Base-by-base conservation (phyloP, 768 basidiomycete species). In the Tulasnella sp. region DNA sequence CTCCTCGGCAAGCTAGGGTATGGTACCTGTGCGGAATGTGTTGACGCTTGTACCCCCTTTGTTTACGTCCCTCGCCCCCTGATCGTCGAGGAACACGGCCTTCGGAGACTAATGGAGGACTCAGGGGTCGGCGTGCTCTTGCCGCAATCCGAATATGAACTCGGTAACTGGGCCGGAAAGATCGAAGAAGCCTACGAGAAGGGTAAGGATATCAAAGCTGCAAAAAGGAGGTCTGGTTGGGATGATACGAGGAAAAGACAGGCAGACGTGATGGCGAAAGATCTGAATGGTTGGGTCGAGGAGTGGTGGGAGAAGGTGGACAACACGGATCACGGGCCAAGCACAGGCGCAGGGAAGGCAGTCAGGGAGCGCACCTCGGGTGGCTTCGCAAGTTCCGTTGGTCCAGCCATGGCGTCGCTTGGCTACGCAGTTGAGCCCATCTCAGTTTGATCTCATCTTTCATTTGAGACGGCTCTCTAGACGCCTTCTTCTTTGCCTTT, bases 1-100 rank as follows among this genome's bases (percentile, higher is more conserved):
- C 73, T 89, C 13, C 75, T 90, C 38, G 88, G 88, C 41, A 90
- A 89, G 70, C 71, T 90, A 67, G 87, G 87, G 30, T 90, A 88
- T 67, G 87, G 87, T 13, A 87, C 86, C 0, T 86, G 86, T 48
- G 80, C 86, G 1, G 87, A 90, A 66, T 86, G 85, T 61, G 79
- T 88, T 17, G 85, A 88, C 65, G 75, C 83, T 3, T 78, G 79
- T 63, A 88, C 87, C 15, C 84, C 87, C 3, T 87, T 89, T 61
- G 80, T 90, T 30, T 90, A 84, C 66, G 85, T 89, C 11, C 83
- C 87, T 1, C 77, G 87, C 1, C 88, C 88, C 0, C 73, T 88
- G 38, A 89, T 90, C 65, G 80, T 88, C 43, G 87, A 89, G 66
- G 88, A 90, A 67, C 82, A 85, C 65, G 88, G 88, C 2, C 73